Percentiles rank a stretch among this genome's conserved stretches.
phyloP scores from a whole-genome alignment of 2,329 filamentous ascomycete genomes.

The Incumbomyces delicatus region DNA sequence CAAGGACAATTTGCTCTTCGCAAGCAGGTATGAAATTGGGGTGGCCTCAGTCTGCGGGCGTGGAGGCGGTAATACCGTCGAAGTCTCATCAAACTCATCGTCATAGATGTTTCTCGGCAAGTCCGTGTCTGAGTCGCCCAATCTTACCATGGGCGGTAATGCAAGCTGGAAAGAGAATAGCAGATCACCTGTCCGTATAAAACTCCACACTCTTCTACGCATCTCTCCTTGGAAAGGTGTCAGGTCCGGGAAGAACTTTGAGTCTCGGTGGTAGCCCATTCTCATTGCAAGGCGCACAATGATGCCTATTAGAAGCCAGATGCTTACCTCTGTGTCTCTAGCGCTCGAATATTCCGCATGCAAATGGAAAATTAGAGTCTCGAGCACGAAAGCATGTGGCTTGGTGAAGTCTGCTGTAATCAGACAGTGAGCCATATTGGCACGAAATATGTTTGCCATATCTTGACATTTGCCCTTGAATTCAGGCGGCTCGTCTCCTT shows the following conservation, averaged over 20 bases:
- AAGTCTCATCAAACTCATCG: slow-evolving; percentile 53
- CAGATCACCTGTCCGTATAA: slow-evolving; percentile 50
- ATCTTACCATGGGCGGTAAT: slow-evolving; percentile 55
- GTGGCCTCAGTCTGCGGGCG: slow-evolving; percentile 53
- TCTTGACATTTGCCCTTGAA: slow-evolving; percentile 47
- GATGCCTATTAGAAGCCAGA: slow-evolving; percentile 51
- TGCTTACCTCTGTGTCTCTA: slow-evolving; percentile 49
- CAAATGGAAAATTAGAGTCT: slow-evolving; percentile 52
- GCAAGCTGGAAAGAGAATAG: slow-evolving; percentile 59
- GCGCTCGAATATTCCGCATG: slow-evolving; percentile 52
- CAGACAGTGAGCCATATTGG: slow-evolving; percentile 53
- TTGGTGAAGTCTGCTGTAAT: slow-evolving; percentile 55
- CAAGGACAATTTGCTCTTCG: slow-evolving; percentile 33
- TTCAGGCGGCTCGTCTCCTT: slow-evolving; percentile 54
- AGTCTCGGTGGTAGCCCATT: slow-evolving; percentile 56
- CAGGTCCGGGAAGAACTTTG: slow-evolving; percentile 49
- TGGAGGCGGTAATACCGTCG: slow-evolving; percentile 44
- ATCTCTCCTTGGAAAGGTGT: slow-evolving; percentile 53
- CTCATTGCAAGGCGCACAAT: slow-evolving; percentile 55
- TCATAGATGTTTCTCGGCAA: slow-evolving; percentile 55
- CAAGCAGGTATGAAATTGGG: slow-evolving; percentile 40
- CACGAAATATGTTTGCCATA: slow-evolving; percentile 37
- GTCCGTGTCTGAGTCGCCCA: slow-evolving; percentile 53
- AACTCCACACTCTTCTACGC: slow-evolving; percentile 40
- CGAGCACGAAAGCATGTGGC: slow-evolving; percentile 50